Percentiles rank a stretch among this genome's conserved stretches.
Evolutionary conservation across 768 basidiomycete genomes (phyloP).

Genomic region (Auricularia sp.): DNA sequence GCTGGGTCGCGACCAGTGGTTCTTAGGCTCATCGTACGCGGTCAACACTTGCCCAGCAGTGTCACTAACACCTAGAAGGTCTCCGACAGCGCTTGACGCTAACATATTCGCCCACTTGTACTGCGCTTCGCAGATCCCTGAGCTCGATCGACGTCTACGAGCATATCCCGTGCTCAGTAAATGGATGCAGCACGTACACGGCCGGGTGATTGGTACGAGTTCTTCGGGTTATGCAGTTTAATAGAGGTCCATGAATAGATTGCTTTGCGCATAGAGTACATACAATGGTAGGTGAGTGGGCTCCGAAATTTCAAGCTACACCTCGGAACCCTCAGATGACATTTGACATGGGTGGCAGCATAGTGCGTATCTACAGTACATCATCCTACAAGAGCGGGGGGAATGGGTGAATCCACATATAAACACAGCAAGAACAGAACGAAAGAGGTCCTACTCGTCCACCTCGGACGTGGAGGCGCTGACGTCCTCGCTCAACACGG

Average conservation of each 20-base stretch:
- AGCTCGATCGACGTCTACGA: background rate
- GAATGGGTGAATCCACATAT: background rate
- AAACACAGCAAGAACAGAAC: background rate
- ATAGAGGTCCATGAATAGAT: background rate
- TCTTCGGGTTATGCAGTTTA: background rate
- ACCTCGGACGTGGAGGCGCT: background rate
- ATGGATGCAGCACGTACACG: background rate
- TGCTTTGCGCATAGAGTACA: background rate
- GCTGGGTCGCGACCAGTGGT: slow-evolving; percentile 6
- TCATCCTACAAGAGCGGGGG: background rate
- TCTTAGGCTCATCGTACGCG: slow-evolving; percentile 3
- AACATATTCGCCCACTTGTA: slow-evolving; percentile 4
- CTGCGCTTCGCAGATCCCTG: background rate
- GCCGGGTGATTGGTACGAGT: background rate
- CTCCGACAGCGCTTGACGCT: slow-evolving; percentile 5
- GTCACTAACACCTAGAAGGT: background rate
- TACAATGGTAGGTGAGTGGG: background rate
- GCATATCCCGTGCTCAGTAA: background rate
- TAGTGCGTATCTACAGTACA: background rate
- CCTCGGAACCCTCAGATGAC: background rate
- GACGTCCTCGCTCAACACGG: background rate
- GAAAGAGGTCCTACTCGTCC: background rate
- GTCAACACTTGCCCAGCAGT: background rate
- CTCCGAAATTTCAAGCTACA: background rate
- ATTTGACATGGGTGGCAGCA: background rate